Evolutionary conservation across 108 stramenopile species (phyloP), one percentile per base, ranked within the genome.

Genomic region (Schizochytrium sp.): DNA sequence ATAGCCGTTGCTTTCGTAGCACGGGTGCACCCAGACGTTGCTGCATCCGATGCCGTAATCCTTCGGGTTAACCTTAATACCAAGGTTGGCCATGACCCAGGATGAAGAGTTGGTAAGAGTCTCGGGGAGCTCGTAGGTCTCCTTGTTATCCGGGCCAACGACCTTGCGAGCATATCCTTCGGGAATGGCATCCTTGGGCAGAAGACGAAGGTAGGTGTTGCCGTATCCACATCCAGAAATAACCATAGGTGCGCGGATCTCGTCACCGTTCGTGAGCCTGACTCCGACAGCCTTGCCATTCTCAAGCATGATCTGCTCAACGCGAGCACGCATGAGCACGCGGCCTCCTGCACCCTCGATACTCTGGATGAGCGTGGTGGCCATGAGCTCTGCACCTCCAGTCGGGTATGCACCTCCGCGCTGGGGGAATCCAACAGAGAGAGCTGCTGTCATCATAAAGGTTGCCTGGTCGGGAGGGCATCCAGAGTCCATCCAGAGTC

Each of bases 1-100:
- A 91, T 91, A 94, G 72, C 89, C 61, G 73, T 94, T 94, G 59
- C 90, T 49, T 38, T 47, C 61, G 61, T 40, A 12, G 46, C 28
- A 72, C 7, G 61, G 61, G 46, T 42, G 46, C 0, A 89, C 61
- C 46, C 61, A 64, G 44, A 55, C 76, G 76, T 83, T 83, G 76
- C 58, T 45, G 87, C 87, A 88, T n/a, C 87, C 58, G 3, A 88
- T 88, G 87, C 41, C 59, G 2, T 15, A n/a, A 17, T 50, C 88
- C 53, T 72, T n/a, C n/a, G 69, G 88, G 72, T 73, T 17, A 47
- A 72, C 69, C 46, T 44, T 17, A 57, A 72, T 69, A 46, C 72
- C 64, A 17, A 60, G 13, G 45, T 50, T 72, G 56, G 64, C 57
- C 72, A 53, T 57, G 2, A 72, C 69, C 72, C 72, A 89, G 3